Evolutionary conservation across 2,329 filamentous ascomycete genomes (phyloP), one percentile per base, ranked within the genome.

Genomic region (Fusarium sp.): DNA sequence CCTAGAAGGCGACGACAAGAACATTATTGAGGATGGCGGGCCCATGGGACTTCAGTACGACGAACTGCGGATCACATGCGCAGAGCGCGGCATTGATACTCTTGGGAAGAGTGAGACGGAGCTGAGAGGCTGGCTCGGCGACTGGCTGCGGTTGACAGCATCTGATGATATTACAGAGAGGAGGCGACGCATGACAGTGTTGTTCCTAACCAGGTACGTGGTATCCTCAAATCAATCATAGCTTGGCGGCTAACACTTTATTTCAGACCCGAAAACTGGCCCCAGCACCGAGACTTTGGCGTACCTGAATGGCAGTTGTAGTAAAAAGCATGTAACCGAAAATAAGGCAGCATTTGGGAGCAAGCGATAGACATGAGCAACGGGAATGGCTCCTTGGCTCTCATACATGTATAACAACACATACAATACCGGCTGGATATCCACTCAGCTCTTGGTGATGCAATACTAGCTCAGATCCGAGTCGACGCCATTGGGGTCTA

Each of bases 61-160:
- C 43, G 94, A 97, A 85, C 84, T 95, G 23, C 84, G 85, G 70
- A 87, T 94, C 68, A 94, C 94, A 16, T 93, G 93, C 77, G 87
- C 90, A 67, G 93, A 95, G 73, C 87, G 93, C 16, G 94, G 92
- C 1, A 86, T 93, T 39, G 84, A 90, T 76, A 87, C 90, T 11
- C 74, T 90, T 30, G 87, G 83, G 4, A 87, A 88, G 67, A 89
- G 88, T 25, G 91, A 94, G 76, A 81, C 83, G 2, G 88, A 90
- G 69, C 77, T 95, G 73, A 82, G 87, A 70, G 79, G 77, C 10
- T 78, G 82, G 76, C 79, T 91, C 50, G 82, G 80, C 25, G 80
- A 83, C 64, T 90, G 88, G 89, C 75, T 91, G 56, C 78, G 81
- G n/a, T 78, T 85, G 76, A 86, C 87, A 23, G 81, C 81, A 18